Evolutionary conservation across 1,139 yeast genomes (phyloP).

Genomic region (Yamadazyma buinensis): DNA sequence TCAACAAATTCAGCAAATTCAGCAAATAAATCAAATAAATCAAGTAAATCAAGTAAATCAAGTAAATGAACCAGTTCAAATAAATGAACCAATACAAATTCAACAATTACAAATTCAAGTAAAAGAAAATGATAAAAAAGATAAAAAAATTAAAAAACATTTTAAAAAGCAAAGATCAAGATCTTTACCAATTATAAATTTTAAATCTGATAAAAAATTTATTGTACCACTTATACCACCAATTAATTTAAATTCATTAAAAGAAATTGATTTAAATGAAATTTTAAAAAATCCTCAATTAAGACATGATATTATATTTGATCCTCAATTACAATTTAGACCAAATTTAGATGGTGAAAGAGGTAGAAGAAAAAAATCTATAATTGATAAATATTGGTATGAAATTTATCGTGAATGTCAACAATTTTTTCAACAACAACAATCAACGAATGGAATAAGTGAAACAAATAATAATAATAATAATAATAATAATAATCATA

Average conservation of each 20-base stretch:
- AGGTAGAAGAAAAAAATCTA: conserved; percentile 70
- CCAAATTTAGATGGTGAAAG: conserved; percentile 91
- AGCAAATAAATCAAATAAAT: too few relatives aligned
- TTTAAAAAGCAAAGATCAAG: conserved; percentile 37
- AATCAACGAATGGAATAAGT: too few relatives aligned
- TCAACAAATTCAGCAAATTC: too few relatives aligned
- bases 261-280: conserved; percentile 85
- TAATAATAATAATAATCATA: conserved; percentile 9
- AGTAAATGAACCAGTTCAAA: too few relatives aligned
- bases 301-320: conserved; percentile 89
- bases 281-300: conserved; percentile 89
- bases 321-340: conserved; percentile 87
- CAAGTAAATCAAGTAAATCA: too few relatives aligned
- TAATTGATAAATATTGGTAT: conserved; percentile 81
- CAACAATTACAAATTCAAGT: background rate
- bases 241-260: conserved; percentile 75
- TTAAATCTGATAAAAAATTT: conserved; percentile 14
- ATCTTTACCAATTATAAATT: conserved; percentile 42
- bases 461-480: background rate
- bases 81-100: too few relatives aligned
- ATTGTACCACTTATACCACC: conserved; percentile 59
- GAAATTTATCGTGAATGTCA: conserved; percentile 64
- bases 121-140: conserved; percentile 1
- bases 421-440: conserved; percentile 31
- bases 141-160: background rate